These are phyloP conservation scores for Fistulinella prunicolor DNA, from an alignment of 768 basidiomycete species.

Conservation along the genomic window DNA sequence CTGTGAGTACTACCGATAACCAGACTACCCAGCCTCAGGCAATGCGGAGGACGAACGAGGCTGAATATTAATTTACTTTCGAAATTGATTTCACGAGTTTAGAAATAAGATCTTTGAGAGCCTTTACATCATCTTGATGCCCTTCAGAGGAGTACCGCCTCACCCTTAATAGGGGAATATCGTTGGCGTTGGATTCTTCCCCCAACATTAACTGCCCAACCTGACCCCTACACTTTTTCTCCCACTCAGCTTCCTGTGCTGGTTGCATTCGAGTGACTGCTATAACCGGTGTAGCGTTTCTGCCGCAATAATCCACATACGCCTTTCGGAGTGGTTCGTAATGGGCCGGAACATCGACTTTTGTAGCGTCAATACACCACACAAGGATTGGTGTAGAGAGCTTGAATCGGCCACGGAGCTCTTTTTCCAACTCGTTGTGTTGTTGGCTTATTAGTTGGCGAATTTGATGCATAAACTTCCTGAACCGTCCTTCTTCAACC, in stretches of 20 bases:
- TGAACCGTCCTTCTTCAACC: constrained; percentile 1
- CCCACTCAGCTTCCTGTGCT: constrained; percentile 7
- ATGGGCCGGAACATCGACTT: constrained; percentile 11
- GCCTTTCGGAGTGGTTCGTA: constrained; percentile 24
- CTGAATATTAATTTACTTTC: too few relatives aligned
- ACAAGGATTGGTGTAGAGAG: constrained; percentile 15
- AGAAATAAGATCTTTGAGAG: constrained; percentile 14
- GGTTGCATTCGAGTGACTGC: constrained; percentile 17
- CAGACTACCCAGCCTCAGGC: too few relatives aligned
- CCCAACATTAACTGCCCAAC: constrained; percentile 13
- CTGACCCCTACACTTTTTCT: constrained; percentile 12
- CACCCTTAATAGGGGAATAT: constrained; percentile 12
- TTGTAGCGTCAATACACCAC: constrained; percentile 26
- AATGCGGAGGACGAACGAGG: too few relatives aligned
- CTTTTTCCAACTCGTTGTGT: constrained; percentile 17
- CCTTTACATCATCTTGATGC: constrained; percentile 15
- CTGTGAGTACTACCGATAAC: too few relatives aligned
- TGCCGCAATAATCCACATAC: constrained; percentile 23
- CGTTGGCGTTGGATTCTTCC: background rate
- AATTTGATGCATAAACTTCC: constrained; percentile 10
- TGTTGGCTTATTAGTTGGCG: constrained; percentile 12
- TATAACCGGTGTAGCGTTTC: constrained; percentile 17
- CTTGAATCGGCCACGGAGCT: constrained; percentile 9
- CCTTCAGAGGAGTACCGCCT: constrained; percentile 10
- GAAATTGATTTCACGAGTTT: background rate